A percentile compares a stretch with the other conserved stretches of the same genome.
Evolutionary conservation across 805 yeast species (phyloP).

Genomic region (Candida nitratophila): DNA sequence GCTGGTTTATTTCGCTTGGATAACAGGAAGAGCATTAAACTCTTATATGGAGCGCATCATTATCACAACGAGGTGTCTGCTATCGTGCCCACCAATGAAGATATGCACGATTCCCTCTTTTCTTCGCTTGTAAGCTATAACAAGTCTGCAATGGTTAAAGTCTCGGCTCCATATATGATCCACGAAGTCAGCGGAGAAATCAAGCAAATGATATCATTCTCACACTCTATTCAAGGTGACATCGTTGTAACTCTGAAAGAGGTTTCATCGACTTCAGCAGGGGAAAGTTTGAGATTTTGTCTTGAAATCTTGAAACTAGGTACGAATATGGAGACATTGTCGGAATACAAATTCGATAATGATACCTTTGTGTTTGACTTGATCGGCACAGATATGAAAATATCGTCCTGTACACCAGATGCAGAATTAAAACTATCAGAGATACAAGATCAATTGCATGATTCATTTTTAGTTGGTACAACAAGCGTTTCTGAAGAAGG

Average conservation of each 20-base stretch:
- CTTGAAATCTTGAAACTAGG: background rate
- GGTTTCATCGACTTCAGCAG: no score
- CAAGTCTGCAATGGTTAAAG: no score
- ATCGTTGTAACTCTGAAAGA: background rate
- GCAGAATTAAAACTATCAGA: background rate
- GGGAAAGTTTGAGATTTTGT: no score
- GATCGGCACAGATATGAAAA: background rate
- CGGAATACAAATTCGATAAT: slow-evolving; percentile 11
- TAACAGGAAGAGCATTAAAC: slow-evolving; percentile 3
- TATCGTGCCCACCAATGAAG: no score
- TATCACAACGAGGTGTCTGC: background rate
- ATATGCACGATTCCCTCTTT: no score
- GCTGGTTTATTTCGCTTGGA: slow-evolving; percentile 3
- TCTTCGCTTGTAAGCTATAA: no score
- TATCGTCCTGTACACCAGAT: slow-evolving; percentile 5
- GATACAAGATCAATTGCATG: background rate
- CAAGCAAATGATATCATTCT: no score
- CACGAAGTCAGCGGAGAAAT: no score
- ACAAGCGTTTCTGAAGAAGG: background rate
- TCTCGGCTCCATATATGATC: background rate
- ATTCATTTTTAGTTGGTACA: background rate
- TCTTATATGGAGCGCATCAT: no score
- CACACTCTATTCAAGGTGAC: background rate
- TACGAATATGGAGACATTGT: slow-evolving; percentile 1
- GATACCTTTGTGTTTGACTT: slow-evolving; percentile 8